phyloP scores from a whole-genome alignment of 371 early-diverging fungal genomes.

The Mucor saturninus region DNA sequence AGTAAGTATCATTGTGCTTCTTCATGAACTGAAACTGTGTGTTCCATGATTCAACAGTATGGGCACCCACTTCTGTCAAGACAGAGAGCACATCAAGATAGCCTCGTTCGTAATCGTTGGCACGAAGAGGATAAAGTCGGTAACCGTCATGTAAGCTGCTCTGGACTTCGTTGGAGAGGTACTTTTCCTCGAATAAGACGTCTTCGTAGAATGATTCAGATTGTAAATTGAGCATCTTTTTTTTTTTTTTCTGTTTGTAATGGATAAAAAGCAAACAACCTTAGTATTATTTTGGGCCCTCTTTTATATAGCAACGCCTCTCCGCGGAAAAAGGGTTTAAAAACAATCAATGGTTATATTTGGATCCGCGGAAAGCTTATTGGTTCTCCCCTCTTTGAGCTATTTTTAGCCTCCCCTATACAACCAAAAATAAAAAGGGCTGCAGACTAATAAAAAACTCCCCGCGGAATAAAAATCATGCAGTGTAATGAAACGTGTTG shows the following conservation, averaged over 20 bases:
- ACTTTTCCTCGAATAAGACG: conserved; percentile 73
- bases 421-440: no score
- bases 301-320: not conserved
- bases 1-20: conserved; percentile 79
- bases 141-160: conserved; percentile 78
- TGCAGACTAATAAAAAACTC: no score
- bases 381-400: no score
- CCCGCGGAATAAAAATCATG: no score
- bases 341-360: no score
- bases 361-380: no score
- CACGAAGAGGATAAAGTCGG: conserved; percentile 79
- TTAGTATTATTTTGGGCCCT: not conserved
- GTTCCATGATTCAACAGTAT: conserved; percentile 69
- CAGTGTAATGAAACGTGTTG: no score
- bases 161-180: conserved; percentile 79
- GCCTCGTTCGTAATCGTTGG: conserved; percentile 83
- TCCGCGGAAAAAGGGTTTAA: not conserved
- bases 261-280: not conserved
- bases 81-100: conserved; percentile 72
- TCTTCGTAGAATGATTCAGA: conserved; percentile 27
- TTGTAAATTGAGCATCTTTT: not conserved
- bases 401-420: no score
- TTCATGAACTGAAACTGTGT: conserved; percentile 75
- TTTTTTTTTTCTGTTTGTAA: not conserved
- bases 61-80: conserved; percentile 79